Evolutionary conservation across 805 yeast genomes (phyloP).

Genomic region (Wickerhamomyces chaumierensis): DNA sequence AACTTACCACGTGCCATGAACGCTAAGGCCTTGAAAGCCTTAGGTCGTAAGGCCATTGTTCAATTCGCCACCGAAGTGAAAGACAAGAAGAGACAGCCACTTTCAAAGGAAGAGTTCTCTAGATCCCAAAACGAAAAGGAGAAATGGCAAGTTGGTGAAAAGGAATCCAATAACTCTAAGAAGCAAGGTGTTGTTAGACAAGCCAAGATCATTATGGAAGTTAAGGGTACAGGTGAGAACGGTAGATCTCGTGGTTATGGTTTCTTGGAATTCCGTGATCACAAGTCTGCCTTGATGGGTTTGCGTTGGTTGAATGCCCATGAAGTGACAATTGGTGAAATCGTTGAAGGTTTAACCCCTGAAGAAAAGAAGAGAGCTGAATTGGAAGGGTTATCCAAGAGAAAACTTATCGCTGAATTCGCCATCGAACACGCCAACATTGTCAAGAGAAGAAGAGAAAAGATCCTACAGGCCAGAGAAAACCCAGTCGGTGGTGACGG

Average conservation of each 20-base stretch:
- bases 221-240: constrained; percentile 72
- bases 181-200: constrained; percentile 88
- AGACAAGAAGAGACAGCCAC: constrained; percentile 62
- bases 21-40: constrained; percentile 76
- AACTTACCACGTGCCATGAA: constrained; percentile 90
- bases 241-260: constrained; percentile 98
- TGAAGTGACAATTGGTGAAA: constrained; percentile 61
- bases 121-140: constrained; percentile 67
- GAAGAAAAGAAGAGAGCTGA: constrained; percentile 51
- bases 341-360: constrained; percentile 56
- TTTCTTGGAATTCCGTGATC: constrained; percentile 86
- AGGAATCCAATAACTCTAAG: constrained; percentile 49
- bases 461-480: constrained; percentile 32
- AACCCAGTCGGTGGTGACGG: constrained; percentile 11
- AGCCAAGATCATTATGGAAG: constrained; percentile 87
- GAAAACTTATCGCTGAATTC: constrained; percentile 86
- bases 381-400: constrained; percentile 39
- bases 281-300: constrained; percentile 88
- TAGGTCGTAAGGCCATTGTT: constrained; percentile 91
- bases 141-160: constrained; percentile 27
- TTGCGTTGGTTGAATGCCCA: constrained; percentile 95
- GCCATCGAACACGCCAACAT: constrained; percentile 94
- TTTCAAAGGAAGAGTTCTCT: constrained; percentile 77
- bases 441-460: constrained; percentile 79
- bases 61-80: constrained; percentile 87